Evolutionary conservation across 306 rosid genomes (phyloP).

Genomic region (Pyrus communis): DNA sequence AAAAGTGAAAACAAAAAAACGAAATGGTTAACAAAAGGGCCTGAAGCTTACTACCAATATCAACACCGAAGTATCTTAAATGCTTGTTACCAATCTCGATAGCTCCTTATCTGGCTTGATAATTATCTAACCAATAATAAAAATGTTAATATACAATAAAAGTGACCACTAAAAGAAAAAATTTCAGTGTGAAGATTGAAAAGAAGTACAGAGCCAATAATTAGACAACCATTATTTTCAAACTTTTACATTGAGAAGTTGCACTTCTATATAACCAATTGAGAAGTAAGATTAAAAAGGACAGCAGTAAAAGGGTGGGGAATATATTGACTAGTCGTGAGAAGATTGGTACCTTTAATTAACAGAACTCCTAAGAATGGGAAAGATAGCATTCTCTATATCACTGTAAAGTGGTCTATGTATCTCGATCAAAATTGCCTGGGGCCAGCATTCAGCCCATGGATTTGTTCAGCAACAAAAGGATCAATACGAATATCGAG

Average conservation of each 20-base stretch:
- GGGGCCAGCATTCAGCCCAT: slow-evolving; percentile 24
- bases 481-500: slow-evolving; percentile 32
- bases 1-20: too few species aligned
- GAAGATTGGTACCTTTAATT: slow-evolving; percentile 17
- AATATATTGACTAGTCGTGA: not conserved
- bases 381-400: not conserved
- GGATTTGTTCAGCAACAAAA: slow-evolving; percentile 29
- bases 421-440: slow-evolving; percentile 10
- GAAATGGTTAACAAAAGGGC: too few species aligned
- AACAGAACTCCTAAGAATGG: not conserved
- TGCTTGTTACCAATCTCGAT: too few species aligned
- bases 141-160: not conserved
- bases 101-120: not conserved
- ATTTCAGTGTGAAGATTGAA: not conserved
- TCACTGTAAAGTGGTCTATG: not conserved
- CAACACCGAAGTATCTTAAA: not conserved
- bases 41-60: not conserved
- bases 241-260: not conserved
- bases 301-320: not conserved
- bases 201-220: not conserved
- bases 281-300: not conserved
- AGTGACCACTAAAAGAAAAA: not conserved
- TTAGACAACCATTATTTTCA: not conserved
- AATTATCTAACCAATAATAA: not conserved
- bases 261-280: not conserved